phyloP scores from a whole-genome alignment of 1,284 basidiomycete species.

The Tranzscheliella williamsii region DNA sequence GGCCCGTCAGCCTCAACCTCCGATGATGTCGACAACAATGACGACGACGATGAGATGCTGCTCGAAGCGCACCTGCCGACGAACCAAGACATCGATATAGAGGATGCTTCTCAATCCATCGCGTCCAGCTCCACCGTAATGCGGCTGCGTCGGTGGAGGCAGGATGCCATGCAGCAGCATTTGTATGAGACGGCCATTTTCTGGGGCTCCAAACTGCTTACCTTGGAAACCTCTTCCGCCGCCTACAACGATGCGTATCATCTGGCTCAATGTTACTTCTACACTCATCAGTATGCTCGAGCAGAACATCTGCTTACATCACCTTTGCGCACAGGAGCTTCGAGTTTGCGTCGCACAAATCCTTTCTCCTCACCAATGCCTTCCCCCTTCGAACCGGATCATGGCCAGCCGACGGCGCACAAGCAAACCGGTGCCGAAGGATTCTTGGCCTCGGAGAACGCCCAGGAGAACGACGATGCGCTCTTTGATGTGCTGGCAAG shows the following conservation, averaged over 20 bases:
- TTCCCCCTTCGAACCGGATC: background rate
- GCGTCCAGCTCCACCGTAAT: constrained; percentile 9
- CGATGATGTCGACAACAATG: background rate
- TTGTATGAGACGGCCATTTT: constrained; percentile 95
- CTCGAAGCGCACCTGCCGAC: background rate
- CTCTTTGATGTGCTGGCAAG: constrained; percentile 35
- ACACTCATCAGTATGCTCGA: constrained; percentile 89
- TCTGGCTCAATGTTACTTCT: constrained; percentile 95
- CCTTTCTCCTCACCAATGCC: background rate
- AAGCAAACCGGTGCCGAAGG: constrained; percentile 28
- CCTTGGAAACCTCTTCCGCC: constrained; percentile 69
- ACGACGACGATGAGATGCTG: background rate
- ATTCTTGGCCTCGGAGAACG: constrained; percentile 16
- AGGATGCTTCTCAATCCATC: no score
- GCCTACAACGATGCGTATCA: constrained; percentile 81
- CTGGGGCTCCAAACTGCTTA: constrained; percentile 95
- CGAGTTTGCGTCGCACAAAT: background rate
- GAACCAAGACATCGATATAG: no score
- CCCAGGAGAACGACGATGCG: constrained; percentile 34
- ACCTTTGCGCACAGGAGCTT: constrained; percentile 67
- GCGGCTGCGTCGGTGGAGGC: constrained; percentile 93
- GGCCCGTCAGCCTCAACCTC: no score
- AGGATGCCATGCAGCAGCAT: constrained; percentile 97
- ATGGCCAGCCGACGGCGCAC: no score
- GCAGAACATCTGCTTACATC: constrained; percentile 87